These are phyloP conservation scores for Amanita thiersii DNA, from an alignment of 768 basidiomycete genomes.

Conservation along the genomic window DNA sequence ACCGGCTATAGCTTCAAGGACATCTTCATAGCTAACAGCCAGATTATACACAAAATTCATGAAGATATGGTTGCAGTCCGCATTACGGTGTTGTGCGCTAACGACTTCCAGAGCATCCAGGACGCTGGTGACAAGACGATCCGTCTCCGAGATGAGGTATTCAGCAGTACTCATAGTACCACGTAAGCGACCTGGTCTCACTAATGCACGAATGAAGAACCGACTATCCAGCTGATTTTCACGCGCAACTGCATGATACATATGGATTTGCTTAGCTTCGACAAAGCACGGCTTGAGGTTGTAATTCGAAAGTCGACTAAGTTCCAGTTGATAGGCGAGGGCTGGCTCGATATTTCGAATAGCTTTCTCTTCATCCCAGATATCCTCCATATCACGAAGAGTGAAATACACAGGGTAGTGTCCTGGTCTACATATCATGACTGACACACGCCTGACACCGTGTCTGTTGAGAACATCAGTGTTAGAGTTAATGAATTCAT, in stretches of 20 bases:
- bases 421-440: slow-evolving; percentile 84
- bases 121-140: slow-evolving; percentile 89
- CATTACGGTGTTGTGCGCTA: slow-evolving; percentile 79
- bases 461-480: slow-evolving; percentile 53
- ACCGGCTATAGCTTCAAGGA: slow-evolving; percentile 93
- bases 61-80: slow-evolving; percentile 98
- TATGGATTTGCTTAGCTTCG: slow-evolving; percentile 95
- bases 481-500: slow-evolving; percentile 63
- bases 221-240: slow-evolving; percentile 98
- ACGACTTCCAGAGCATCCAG: slow-evolving; percentile 95
- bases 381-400: slow-evolving; percentile 60
- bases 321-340: slow-evolving; percentile 94
- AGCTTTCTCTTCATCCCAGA: slow-evolving; percentile 90
- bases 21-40: slow-evolving; percentile 91
- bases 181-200: slow-evolving; percentile 90
- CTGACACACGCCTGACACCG: slow-evolving; percentile 87
- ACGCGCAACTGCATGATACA: slow-evolving; percentile 90
- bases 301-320: slow-evolving; percentile 94
- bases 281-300: slow-evolving; percentile 94
- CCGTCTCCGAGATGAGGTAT: slow-evolving; percentile 97
- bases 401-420: slow-evolving; percentile 96
- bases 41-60: slow-evolving; percentile 99
- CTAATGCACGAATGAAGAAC: slow-evolving; percentile 95
- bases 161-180: slow-evolving; percentile 93
- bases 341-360: slow-evolving; percentile 99